Evolutionary conservation across 495 filamentous ascomycete species (phyloP), one percentile per base, ranked within the genome.

Genomic region (Antarctomyces pellizariae): DNA sequence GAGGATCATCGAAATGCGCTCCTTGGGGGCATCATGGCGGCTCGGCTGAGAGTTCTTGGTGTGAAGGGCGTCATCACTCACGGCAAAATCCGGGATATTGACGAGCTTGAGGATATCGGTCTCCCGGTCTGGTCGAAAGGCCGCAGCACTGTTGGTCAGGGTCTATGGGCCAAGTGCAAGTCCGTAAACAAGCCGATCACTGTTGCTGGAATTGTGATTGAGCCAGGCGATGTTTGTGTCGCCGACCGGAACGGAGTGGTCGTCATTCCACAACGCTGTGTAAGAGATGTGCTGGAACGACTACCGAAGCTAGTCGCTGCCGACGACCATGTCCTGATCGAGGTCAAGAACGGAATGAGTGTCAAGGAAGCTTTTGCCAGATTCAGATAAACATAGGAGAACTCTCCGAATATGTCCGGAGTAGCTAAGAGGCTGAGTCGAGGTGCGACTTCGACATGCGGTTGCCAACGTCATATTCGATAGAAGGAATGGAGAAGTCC

Each of bases 21-120:
- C 7, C 46, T 73, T 0, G 71, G 71, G 16, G 71, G 68, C 2
- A 71, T 76, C 30, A 70, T 75, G 54, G 72, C 67, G 1, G 48
- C 54, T 7, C 47, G 71, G 13, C 67, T 75, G 59, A 62, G 59
- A 30, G 32, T 45, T 4, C 45, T 63, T 0, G 59, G 47, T 1
- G 57, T 58, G 0, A 45, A 43, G 28, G 64, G 48, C 7, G 55
- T 63, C 2, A 48, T 76, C 11, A 60, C 72, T 0, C 50, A 56
- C 30, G 72, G 72, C 0, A 43, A 69, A 16, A 58, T 69, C 1
- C 49, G 72, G n/a, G 71, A 77, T 48, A 32, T 75, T 18, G 47
- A 32, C 0, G 58, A 68, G 33, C 35, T 75, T 23, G 41, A 37
- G 10, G 50, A 33, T 18, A 49, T 53, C 9, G 50, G 41, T 9